Percentiles rank a stretch among this genome's conserved stretches.
phyloP scores from a whole-genome alignment of 305 asterid genomes.

The Plantago coronopus region DNA sequence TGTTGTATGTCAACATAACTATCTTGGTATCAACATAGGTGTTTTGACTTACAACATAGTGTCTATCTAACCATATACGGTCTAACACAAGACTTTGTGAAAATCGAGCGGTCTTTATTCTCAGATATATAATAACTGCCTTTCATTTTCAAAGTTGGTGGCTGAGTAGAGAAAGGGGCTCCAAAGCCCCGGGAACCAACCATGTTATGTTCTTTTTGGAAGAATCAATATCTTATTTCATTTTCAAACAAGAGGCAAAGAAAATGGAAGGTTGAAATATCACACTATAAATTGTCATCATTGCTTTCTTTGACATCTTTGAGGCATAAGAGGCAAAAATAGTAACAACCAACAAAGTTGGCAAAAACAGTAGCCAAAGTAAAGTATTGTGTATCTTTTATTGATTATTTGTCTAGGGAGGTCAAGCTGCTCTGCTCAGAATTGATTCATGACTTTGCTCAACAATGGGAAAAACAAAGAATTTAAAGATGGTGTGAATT shows the following conservation, averaged over 20 bases:
- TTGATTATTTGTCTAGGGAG: too few relatives aligned
- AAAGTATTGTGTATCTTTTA: not conserved
- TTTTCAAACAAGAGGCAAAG: constrained; percentile 25
- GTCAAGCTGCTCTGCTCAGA: not conserved
- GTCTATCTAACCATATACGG: too few relatives aligned
- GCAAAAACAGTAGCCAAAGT: too few relatives aligned
- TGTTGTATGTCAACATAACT: too few relatives aligned
- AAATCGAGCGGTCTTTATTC: constrained; percentile 27
- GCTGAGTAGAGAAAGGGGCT: constrained; percentile 21
- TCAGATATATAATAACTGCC: constrained; percentile 17
- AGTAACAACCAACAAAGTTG: constrained; percentile 21
- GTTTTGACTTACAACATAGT: too few relatives aligned
- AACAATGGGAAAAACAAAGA: not conserved
- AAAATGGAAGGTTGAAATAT: constrained; percentile 34
- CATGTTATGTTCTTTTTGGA: constrained; percentile 23
- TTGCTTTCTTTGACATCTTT: constrained; percentile 29
- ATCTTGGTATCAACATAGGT: too few relatives aligned
- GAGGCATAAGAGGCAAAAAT: constrained; percentile 18
- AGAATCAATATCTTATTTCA: constrained; percentile 26
- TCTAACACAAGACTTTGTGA: too few relatives aligned
- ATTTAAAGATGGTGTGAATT: not conserved
- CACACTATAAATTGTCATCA: constrained; percentile 28
- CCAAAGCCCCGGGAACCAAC: constrained; percentile 41
- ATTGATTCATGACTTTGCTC: not conserved
- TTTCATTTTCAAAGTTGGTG: constrained; percentile 25